phyloP scores from a whole-genome alignment of 345 rosid species.

The Linum usitatissimum region DNA sequence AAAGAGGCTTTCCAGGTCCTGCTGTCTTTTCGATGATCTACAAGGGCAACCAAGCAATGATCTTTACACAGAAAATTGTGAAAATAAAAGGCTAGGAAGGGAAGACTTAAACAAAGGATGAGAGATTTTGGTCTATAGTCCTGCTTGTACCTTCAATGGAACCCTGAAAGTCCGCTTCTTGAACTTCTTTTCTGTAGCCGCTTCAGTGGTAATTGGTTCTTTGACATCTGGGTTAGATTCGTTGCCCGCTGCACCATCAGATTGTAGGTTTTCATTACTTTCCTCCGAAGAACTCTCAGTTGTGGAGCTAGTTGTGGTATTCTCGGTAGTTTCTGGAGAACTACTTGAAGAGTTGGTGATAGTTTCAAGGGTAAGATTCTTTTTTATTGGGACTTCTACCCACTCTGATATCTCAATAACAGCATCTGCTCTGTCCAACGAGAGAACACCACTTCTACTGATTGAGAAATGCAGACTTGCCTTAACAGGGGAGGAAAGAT shows the following conservation, averaged over 20 bases:
- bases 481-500: conserved; percentile 88
- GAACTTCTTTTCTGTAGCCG: conserved; percentile 63
- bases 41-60: conserved; percentile 6
- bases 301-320: neutral
- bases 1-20: conserved; percentile 68
- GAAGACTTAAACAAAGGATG: neutral
- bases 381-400: conserved; percentile 81
- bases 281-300: conserved; percentile 36
- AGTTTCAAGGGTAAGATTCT: conserved; percentile 55
- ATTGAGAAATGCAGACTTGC: conserved; percentile 89
- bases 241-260: conserved; percentile 33
- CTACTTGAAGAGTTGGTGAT: conserved; percentile 40
- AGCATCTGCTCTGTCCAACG: conserved; percentile 88
- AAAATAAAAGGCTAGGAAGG: neutral
- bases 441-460: conserved; percentile 82
- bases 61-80: neutral
- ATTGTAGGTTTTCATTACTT: conserved; percentile 34
- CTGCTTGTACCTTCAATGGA: conserved; percentile 60
- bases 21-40: conserved; percentile 69
- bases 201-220: conserved; percentile 40
- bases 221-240: conserved; percentile 28
- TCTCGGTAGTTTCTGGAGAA: conserved; percentile 33
- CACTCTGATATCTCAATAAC: conserved; percentile 89
- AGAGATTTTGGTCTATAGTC: neutral
- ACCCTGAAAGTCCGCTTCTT: conserved; percentile 73